Base-by-base conservation (phyloP, 257 asterid genomes). In the Rubia yunnanensis region DNA sequence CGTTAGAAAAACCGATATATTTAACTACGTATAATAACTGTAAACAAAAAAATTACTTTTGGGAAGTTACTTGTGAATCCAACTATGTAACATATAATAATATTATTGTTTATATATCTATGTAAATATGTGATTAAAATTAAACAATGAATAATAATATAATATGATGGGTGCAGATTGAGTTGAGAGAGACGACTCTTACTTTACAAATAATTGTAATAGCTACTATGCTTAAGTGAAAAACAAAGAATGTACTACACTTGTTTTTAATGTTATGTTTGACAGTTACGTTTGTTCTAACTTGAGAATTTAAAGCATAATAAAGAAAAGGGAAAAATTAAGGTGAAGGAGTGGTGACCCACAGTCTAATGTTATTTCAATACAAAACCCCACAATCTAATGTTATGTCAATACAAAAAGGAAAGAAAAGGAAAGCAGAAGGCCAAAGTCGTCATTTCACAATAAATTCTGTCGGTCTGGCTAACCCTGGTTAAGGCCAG, bases 401-500 rank as follows among this genome's bases (percentile, higher is more conserved):
- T 35, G 39, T 35, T 41, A 7, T 7, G 13, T 41, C 52, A 44
- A 30, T 7, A 4, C 24, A 17, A 20, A 60, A 44, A 44, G 52
- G 52, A 44, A 4, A 28, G 24, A 34, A 14, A 24, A 7, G 31
- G 20, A 63, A 14, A 15, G 1, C 0, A 0, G 0, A 48, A 28
- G 77, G 77, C 5, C 10, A 39, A 7, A 28, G 14, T 1, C 14
- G 77, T 67, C 57, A 52, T 60, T 72, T 35, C 1, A 9, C 0
- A 15, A 1, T 4, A 68, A 60, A 2, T 56, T 70, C 55, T 75
- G 79, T 71, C 80, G 80, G 76, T 35, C 63, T 70, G 64, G 18
- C 36, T 76, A 76, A 71, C 80, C 35, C 22, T 76, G 68, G 80
- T 76, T 76, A 24, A 32, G 63, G 23, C 70, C 60, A 60, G 65